Conservation (phyloP, 306 rosid genomes). For the Benincasa hispida region DNA sequence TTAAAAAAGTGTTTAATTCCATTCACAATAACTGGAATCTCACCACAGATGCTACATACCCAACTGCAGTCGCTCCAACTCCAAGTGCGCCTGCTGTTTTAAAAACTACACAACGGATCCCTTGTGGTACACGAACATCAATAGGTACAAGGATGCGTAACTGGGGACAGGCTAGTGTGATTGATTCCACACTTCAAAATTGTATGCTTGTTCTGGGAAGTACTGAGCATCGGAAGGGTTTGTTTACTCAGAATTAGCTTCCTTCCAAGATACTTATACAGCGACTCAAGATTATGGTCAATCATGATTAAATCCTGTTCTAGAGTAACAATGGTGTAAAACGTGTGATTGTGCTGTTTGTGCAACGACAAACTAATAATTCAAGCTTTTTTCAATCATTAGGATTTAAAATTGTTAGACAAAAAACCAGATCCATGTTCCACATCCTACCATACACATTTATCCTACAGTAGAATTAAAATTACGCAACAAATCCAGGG, state of each 20-base stretch:
- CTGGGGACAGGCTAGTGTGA: neutral
- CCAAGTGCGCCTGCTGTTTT: neutral
- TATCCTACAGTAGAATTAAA: neutral
- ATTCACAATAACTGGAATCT: too few species aligned
- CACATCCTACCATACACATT: slow-evolving; percentile 2
- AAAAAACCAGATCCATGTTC: neutral
- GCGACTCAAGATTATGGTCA: neutral
- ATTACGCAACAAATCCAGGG: slow-evolving; percentile 17
- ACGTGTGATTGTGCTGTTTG: neutral
- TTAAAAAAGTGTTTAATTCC: neutral
- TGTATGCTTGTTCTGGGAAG: neutral
- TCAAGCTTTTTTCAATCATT: neutral
- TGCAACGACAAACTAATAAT: neutral
- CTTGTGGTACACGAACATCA: neutral
- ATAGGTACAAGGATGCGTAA: neutral
- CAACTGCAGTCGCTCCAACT: neutral
- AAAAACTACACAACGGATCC: neutral
- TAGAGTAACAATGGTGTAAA: neutral
- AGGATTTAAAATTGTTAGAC: neutral
- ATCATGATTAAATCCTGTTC: neutral
- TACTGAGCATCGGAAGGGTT: neutral
- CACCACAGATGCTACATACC: neutral
- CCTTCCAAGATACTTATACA: neutral
- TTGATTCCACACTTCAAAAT: neutral
- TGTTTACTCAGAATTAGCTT: neutral